These are phyloP conservation scores for Zoysia matrella DNA, from an alignment of 202 grass and related monocot species.

Conservation along the genomic window DNA sequence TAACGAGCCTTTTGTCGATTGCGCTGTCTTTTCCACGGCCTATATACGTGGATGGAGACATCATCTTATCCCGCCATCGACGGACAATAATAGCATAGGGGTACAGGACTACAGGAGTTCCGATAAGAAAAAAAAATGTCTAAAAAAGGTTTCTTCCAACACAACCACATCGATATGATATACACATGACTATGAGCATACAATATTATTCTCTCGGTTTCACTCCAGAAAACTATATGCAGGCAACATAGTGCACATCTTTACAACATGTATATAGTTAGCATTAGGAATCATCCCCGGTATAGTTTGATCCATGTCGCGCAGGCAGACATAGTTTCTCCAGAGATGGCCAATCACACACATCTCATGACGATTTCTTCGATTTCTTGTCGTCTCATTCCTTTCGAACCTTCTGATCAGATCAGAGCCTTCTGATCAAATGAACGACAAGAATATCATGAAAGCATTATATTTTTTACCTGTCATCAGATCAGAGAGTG, in stretches of 20 bases:
- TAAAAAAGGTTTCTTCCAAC: too few species aligned
- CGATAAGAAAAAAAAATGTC: too few species aligned
- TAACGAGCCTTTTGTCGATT: not conserved
- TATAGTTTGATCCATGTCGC: not conserved
- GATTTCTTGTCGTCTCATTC: not conserved
- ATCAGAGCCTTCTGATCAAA: not conserved
- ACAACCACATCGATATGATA: not conserved
- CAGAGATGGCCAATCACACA: not conserved
- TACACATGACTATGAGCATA: not conserved
- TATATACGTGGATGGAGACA: too few species aligned
- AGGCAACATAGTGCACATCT: too few species aligned
- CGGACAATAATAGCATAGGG: not conserved
- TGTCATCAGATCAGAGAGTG: too few species aligned
- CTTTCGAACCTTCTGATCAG: not conserved
- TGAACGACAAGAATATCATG: not conserved
- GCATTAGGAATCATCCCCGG: not conserved
- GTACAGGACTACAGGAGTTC: too few species aligned
- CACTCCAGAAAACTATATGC: too few species aligned
- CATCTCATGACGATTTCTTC: constrained; percentile 31
- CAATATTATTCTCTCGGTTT: too few species aligned
- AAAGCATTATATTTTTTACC: too few species aligned
- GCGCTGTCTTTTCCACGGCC: too few species aligned
- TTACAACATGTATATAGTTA: too few species aligned
- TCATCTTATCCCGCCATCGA: too few species aligned
- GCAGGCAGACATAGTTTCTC: not conserved